These are phyloP conservation scores for Mucor circinelloides DNA, from an alignment of 371 early-diverging fungal species.

Conservation along the genomic window DNA sequence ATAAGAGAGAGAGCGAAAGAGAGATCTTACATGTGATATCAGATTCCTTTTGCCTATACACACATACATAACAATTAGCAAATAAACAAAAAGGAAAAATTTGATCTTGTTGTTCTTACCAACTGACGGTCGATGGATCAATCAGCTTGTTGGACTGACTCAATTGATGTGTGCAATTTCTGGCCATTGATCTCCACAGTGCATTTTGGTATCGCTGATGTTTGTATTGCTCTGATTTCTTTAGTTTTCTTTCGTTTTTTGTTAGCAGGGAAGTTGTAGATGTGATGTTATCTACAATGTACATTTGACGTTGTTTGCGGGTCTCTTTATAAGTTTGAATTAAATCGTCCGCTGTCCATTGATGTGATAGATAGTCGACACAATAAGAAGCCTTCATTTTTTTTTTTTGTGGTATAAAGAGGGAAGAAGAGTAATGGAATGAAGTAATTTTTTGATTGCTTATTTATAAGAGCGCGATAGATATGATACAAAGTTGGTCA, in stretches of 20 bases:
- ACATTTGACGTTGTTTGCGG: constrained; percentile 23
- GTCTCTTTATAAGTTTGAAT: constrained; percentile 36
- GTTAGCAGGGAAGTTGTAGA: constrained; percentile 3
- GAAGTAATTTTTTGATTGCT: not conserved
- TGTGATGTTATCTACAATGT: not conserved
- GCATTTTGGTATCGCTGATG: constrained; percentile 39
- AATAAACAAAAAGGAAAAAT: constrained; percentile 3
- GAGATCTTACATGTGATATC: constrained; percentile 39
- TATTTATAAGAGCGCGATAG: not conserved
- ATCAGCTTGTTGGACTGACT: constrained; percentile 19
- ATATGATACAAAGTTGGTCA: not conserved
- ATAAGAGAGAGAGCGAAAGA: not conserved
- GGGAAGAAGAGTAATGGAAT: not conserved
- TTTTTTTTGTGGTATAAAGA: not conserved
- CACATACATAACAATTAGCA: not conserved
- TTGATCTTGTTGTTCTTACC: constrained; percentile 9
- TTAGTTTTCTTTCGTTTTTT: constrained; percentile 11
- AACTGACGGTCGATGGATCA: constrained; percentile 29
- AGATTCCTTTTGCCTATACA: constrained; percentile 32
- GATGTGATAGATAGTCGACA: constrained; percentile 51
- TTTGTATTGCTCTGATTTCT: constrained; percentile 23
- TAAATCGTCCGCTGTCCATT: constrained; percentile 41
- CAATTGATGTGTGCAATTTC: constrained; percentile 21
- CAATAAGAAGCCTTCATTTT: constrained; percentile 44
- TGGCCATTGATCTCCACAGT: constrained; percentile 45